Conservation (phyloP, 1,139 yeast genomes). For the Petasospora fabianii region DNA sequence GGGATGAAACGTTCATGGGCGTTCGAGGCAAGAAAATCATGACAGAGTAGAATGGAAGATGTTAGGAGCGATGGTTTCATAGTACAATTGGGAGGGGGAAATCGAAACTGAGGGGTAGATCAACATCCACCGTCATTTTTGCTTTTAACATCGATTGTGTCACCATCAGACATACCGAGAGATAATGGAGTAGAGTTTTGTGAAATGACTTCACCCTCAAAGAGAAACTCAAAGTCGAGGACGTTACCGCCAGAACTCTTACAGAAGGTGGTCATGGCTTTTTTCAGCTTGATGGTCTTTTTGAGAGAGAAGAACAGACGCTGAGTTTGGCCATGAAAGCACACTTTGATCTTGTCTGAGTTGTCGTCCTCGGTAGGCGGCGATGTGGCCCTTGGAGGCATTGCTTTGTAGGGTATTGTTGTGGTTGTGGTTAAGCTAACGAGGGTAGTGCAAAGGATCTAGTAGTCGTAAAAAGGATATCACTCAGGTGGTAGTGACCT, state of each 20-base stretch:
- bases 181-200: neutral
- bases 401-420: neutral
- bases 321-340: slow-evolving; percentile 15
- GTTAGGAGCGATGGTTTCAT: too few species aligned
- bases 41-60: too few species aligned
- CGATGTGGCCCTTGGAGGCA: too few species aligned
- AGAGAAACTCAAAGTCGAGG: neutral
- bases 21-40: too few species aligned
- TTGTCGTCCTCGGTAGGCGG: too few species aligned
- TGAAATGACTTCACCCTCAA: neutral
- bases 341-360: slow-evolving; percentile 15
- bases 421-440: neutral
- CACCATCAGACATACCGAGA: neutral
- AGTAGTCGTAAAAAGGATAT: too few species aligned
- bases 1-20: too few species aligned
- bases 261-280: slow-evolving; percentile 18
- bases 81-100: too few species aligned
- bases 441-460: too few species aligned
- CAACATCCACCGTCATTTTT: neutral
- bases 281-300: slow-evolving; percentile 13
- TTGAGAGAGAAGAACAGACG: slow-evolving; percentile 18
- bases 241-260: slow-evolving; percentile 4
- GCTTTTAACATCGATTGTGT: neutral
- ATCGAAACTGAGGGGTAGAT: too few species aligned
- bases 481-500: too few species aligned